A percentile compares a stretch with the other conserved stretches of the same genome.
phyloP scores from a whole-genome alignment of 345 rosid genomes.

The Durio zibethinus region DNA sequence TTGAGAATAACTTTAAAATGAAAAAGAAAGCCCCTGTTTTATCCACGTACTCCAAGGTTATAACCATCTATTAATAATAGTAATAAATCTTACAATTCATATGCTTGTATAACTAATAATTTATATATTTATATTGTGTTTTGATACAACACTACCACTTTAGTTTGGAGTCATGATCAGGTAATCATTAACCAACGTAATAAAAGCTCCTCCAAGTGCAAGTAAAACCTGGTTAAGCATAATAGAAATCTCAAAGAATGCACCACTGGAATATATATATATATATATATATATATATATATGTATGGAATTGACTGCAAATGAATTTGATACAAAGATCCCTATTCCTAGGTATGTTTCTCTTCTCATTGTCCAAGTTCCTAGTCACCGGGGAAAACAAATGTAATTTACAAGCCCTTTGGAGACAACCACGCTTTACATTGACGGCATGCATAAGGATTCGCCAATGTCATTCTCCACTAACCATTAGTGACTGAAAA shows the following conservation, averaged over 20 bases:
- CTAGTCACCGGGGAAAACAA: neutral
- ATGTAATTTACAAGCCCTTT: constrained; percentile 15
- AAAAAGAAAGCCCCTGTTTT: no score
- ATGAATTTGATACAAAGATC: constrained; percentile 15
- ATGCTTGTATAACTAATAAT: no score
- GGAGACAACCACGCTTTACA: constrained; percentile 8
- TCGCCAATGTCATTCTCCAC: constrained; percentile 41
- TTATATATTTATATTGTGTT: no score
- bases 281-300: neutral
- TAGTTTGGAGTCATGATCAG: no score
- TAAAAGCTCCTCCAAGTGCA: no score
- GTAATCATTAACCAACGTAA: no score
- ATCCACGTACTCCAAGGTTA: no score
- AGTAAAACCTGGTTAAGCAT: neutral
- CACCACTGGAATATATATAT: neutral
- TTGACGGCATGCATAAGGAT: neutral
- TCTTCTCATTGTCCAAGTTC: neutral
- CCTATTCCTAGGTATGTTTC: constrained; percentile 1
- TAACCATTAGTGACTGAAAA: constrained; percentile 60
- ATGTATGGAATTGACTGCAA: neutral
- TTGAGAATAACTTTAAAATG: no score
- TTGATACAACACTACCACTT: no score
- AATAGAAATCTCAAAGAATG: neutral
- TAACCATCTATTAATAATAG: no score
- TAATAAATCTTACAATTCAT: no score